Base-by-base conservation (phyloP, 331 rosid genomes). In the Quercus phellos region DNA sequence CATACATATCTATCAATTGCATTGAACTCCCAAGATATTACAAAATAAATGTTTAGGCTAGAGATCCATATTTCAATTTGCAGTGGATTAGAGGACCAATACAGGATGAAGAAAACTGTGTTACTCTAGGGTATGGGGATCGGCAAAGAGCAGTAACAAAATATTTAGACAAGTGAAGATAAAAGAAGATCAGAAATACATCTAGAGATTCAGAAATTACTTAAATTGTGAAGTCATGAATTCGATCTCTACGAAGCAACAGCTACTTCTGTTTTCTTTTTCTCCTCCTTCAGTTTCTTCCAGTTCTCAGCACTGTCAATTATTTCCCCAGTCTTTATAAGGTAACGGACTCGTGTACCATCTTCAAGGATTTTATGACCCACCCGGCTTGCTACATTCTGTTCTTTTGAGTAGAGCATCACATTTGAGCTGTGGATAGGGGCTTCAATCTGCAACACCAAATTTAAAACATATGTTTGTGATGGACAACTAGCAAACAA, bases 371-470 rank as follows among this genome's bases (percentile, higher is more conserved):
- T 76, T 81, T 92, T 91, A 77, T 92, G 97, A 51, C 99, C 99
- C 67, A 92, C 98, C 10, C 99, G 91, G 79, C 99, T 95, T 4
- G 96, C 92, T 59, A 92, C 93, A 27, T 95, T 83, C 84, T 95
- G 85, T 60, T 95, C 98, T 77, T 92, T 91, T 0, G 98, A 95
- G 88, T 92, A 95, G 24, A 91, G 93, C 99, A 95, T 95, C 87
- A 95, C 94, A 77, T 95, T 95, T 34, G 99, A 95, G 85, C 99
- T 95, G 85, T 95, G 99, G 74, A 95, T 83, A 4, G 98, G 89
- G 14, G 83, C 98, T 89, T 95, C 97, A 32, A 95, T 70, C 99
- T 95, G 88, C 22, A 79, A 86, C 60, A 29, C 24, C 30, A 72
- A 46, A 18, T 43, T 46, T 27, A 32, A 80, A 80, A 42, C 14